Conservation (phyloP, 768 basidiomycete species). For the Lyophyllum shimeji region DNA sequence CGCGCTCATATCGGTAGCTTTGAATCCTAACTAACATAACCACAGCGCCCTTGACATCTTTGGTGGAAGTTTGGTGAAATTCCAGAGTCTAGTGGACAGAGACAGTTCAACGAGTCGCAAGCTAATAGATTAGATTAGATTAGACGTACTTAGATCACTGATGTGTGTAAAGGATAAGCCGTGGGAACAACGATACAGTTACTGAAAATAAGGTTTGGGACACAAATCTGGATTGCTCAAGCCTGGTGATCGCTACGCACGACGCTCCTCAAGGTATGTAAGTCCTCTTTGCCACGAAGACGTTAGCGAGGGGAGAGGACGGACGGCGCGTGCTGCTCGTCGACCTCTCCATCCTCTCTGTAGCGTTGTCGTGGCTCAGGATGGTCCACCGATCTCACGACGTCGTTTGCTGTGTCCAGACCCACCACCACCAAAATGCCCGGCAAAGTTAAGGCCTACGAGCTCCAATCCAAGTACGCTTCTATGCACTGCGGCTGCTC, state of each 20-base stretch:
- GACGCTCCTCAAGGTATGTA: constrained; percentile 47
- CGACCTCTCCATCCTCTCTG: not conserved
- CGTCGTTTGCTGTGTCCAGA: not conserved
- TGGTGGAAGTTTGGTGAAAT: constrained; percentile 62
- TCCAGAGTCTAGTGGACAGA: constrained; percentile 31
- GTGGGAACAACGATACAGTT: constrained; percentile 46
- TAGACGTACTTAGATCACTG: constrained; percentile 27
- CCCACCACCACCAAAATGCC: constrained; percentile 59
- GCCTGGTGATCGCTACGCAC: constrained; percentile 35
- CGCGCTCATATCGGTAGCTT: not conserved
- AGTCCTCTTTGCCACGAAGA: constrained; percentile 12
- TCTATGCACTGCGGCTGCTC: not conserved
- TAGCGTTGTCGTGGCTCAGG: not conserved
- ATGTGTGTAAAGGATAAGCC: not conserved
- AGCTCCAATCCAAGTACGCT: constrained; percentile 91
- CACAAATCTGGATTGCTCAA: constrained; percentile 27
- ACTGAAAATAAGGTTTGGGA: constrained; percentile 43
- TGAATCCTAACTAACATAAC: constrained; percentile 1
- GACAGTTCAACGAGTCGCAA: constrained; percentile 20
- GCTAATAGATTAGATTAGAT: constrained; percentile 33
- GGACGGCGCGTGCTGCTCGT: not conserved
- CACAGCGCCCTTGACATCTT: constrained; percentile 65
- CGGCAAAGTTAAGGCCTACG: constrained; percentile 94
- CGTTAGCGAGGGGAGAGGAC: not conserved
- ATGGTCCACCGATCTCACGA: constrained; percentile 1